Evolutionary conservation across 2,329 filamentous ascomycete genomes (phyloP).

Genomic region (Pezicula carpinea): DNA sequence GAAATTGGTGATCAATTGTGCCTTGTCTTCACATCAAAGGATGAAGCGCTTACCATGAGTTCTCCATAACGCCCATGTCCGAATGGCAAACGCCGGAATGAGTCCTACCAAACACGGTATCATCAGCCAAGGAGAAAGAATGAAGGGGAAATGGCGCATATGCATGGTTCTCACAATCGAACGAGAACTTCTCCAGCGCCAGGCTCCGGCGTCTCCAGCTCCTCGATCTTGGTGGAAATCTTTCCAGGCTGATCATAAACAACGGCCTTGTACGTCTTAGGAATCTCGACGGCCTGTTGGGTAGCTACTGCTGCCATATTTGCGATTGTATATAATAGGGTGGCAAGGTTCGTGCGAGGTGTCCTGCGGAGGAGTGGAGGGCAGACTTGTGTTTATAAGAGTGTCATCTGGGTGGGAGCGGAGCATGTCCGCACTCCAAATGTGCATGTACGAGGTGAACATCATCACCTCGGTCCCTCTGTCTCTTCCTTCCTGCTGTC

Average conservation of each 20-base stretch:
- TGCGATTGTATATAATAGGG: background rate
- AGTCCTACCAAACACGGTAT: conserved; percentile 35
- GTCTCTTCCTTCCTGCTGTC: background rate
- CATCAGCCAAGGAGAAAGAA: background rate
- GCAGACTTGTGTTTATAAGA: no score
- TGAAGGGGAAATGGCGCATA: background rate
- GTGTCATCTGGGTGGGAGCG: no score
- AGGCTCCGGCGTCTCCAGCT: conserved; percentile 60
- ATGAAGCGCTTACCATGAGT: conserved; percentile 29
- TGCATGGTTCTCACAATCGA: conserved; percentile 42
- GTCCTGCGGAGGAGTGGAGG: no score
- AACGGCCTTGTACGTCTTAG: conserved; percentile 57
- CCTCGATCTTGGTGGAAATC: conserved; percentile 59
- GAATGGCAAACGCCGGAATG: conserved; percentile 64
- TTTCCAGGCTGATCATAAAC: conserved; percentile 63
- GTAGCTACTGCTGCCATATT: conserved; percentile 22
- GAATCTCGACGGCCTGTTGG: conserved; percentile 33
- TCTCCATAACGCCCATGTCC: conserved; percentile 53
- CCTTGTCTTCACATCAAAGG: conserved; percentile 15
- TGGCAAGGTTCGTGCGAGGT: background rate
- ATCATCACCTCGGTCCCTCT: no score
- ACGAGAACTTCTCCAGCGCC: conserved; percentile 58
- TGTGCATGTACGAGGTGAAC: no score
- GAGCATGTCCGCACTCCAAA: no score
- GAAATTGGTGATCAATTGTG: background rate